Evolutionary conservation across 2,329 filamentous ascomycete species (phyloP).

Genomic region (Coniella lustricola): DNA sequence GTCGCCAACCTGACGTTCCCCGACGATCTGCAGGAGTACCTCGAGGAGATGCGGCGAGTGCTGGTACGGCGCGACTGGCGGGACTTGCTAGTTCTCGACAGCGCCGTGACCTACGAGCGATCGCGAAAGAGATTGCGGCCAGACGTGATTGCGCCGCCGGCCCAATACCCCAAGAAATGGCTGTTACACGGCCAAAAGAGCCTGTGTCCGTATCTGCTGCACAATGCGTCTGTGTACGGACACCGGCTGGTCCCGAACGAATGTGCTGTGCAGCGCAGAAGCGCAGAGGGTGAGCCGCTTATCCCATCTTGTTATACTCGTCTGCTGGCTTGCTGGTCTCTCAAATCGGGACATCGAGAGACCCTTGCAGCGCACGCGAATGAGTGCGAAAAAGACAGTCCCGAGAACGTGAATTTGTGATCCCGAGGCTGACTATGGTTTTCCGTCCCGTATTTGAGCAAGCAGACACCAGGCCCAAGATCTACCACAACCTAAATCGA

Average conservation of each 20-base stretch:
- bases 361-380: too few relatives aligned
- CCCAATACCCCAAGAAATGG: constrained; percentile 2
- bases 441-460: not conserved
- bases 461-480: constrained; percentile 1
- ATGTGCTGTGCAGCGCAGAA: not conserved
- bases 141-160: constrained; percentile 4
- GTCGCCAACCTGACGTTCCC: constrained; percentile 11
- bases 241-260: constrained; percentile 11
- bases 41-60: constrained; percentile 4
- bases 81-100: constrained; percentile 9
- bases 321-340: too few relatives aligned
- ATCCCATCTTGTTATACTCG: too few relatives aligned
- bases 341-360: too few relatives aligned
- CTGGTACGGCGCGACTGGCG: not conserved
- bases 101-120: constrained; percentile 6
- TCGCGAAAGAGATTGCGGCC: constrained; percentile 1
- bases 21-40: constrained; percentile 6
- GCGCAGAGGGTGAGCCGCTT: not conserved
- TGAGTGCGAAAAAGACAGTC: too few relatives aligned
- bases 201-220: constrained; percentile 3
- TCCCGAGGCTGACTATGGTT: too few relatives aligned
- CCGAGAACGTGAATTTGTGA: too few relatives aligned
- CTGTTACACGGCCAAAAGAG: constrained; percentile 5
- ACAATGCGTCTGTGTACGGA: constrained; percentile 9
- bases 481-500: constrained; percentile 6